Conservation (phyloP, 768 basidiomycete species). For the Russula griseocarnosa region DNA sequence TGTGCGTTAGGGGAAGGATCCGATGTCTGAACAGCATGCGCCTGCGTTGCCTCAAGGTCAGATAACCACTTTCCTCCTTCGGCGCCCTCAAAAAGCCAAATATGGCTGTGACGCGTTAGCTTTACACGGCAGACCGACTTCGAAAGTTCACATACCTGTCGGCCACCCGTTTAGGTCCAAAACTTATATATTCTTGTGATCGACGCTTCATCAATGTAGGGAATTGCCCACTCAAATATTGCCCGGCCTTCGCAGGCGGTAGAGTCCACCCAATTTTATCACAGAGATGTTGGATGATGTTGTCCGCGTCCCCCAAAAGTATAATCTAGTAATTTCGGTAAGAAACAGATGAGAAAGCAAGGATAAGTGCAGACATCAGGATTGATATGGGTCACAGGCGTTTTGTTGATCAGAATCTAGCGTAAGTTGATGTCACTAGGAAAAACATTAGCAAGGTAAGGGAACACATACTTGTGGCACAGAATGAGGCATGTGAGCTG, state of each 20-base stretch:
- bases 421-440: slow-evolving; percentile 70
- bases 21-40: not conserved
- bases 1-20: not conserved
- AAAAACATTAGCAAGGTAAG: not conserved
- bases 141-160: slow-evolving; percentile 51
- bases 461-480: slow-evolving; percentile 68
- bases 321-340: slow-evolving; percentile 50
- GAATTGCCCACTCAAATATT: slow-evolving; percentile 31
- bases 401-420: slow-evolving; percentile 95
- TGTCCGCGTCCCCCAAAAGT: slow-evolving; percentile 82
- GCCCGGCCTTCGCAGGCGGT: slow-evolving; percentile 39
- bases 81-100: slow-evolving; percentile 82
- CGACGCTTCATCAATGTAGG: slow-evolving; percentile 49
- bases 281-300: slow-evolving; percentile 71
- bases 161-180: slow-evolving; percentile 53
- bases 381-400: slow-evolving; percentile 84
- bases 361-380: slow-evolving; percentile 62
- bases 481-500: slow-evolving; percentile 89
- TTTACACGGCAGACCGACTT: not conserved
- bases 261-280: slow-evolving; percentile 66
- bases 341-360: not conserved
- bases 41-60: slow-evolving; percentile 41
- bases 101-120: slow-evolving; percentile 49
- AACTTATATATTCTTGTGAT: slow-evolving; percentile 41
- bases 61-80: slow-evolving; percentile 76